These are phyloP conservation scores for Apocynum venetum DNA, from an alignment of 257 asterid genomes.

Conservation along the genomic window DNA sequence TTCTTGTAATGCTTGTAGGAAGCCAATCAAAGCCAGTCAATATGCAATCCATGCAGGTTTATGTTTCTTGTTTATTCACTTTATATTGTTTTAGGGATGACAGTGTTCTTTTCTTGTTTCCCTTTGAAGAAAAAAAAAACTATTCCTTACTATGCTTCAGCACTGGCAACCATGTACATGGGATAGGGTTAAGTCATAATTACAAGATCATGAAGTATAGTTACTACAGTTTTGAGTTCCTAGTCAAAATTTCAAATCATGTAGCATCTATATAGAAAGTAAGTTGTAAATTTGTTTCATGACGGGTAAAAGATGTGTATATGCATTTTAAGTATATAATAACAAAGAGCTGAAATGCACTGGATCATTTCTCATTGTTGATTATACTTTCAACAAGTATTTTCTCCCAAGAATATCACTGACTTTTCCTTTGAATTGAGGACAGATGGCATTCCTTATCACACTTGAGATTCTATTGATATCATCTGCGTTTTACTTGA, in stretches of 20 bases:
- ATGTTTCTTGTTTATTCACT: not conserved
- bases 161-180: not conserved
- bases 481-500: not conserved
- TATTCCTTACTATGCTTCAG: not conserved
- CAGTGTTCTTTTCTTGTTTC: too few relatives aligned
- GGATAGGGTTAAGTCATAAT: not conserved
- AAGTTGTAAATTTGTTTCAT: not conserved
- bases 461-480: not conserved
- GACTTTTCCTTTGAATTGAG: not conserved
- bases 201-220: not conserved
- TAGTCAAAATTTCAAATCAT: not conserved
- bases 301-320: not conserved
- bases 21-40: constrained; percentile 88
- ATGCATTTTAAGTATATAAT: not conserved
- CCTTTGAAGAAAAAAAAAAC: not conserved
- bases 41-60: constrained; percentile 79
- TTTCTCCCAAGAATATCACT: not conserved
- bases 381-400: not conserved
- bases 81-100: not conserved
- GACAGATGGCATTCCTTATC: not conserved
- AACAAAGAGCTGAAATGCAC: not conserved
- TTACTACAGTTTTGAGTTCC: not conserved
- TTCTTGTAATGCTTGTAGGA: constrained; percentile 86
- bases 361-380: not conserved
- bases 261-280: not conserved